Evolutionary conservation across 768 basidiomycete species (phyloP).

Genomic region (Rhodotorula sphaerocarpa): DNA sequence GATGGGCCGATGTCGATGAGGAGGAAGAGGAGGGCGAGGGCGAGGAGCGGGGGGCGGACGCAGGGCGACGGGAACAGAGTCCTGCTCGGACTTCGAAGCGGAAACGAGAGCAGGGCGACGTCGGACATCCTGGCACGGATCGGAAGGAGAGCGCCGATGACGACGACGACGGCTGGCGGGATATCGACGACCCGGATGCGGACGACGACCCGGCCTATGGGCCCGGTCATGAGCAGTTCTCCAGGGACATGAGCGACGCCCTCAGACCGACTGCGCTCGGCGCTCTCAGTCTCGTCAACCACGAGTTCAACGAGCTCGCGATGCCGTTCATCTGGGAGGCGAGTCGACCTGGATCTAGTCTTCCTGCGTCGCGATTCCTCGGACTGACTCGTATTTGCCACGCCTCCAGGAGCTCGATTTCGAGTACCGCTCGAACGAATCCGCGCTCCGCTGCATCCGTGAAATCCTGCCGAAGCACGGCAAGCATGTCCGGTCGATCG

Average conservation of each 20-base stretch:
- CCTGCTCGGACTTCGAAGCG: neutral
- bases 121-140: no score
- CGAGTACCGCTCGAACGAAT: neutral
- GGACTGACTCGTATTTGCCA: neutral
- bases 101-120: no score
- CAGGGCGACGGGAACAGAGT: no score
- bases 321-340: slow-evolving; percentile 14
- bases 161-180: slow-evolving; percentile 8
- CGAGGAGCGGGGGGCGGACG: no score
- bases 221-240: neutral
- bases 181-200: neutral
- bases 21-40: neutral
- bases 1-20: neutral
- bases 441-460: neutral
- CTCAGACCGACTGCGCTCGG: neutral
- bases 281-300: slow-evolving; percentile 14
- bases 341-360: neutral
- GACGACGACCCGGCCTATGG: neutral
- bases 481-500: slow-evolving; percentile 11
- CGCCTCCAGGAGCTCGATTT: slow-evolving; percentile 13
- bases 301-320: slow-evolving; percentile 16
- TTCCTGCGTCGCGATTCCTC: no score
- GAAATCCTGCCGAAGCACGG: slow-evolving; percentile 11
- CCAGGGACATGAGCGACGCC: neutral
- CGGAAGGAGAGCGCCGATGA: neutral